Evolutionary conservation across 2,329 filamentous ascomycete species (phyloP), one percentile per base, ranked within the genome.

Genomic region (Periconia sp.): DNA sequence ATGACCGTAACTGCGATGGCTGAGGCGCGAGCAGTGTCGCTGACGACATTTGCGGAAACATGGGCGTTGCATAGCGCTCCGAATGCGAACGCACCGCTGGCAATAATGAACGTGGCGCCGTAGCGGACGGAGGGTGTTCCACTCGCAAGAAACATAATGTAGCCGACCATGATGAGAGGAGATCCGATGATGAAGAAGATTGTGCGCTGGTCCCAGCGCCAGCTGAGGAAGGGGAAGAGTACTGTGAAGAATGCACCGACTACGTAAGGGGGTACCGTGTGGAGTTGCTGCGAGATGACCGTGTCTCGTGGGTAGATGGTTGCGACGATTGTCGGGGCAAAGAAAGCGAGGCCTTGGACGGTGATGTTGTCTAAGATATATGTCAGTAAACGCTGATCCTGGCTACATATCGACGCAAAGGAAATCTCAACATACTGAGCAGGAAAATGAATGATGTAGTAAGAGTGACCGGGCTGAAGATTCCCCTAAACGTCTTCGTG

Each of bases 291-390:
- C 1, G 79, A 81, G 14, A 90, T 76, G 1, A 84, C 80, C 14
- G 76, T 77, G 50, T 76, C 75, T 1, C 79, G 64, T 0, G 85
- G 84, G 62, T 90, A 90, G 60, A 91, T 89, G 6, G 82, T 88
- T 42, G 74, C 73, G 41, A 91, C 85, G 56, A 91, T 90, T 0
- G 87, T 90, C 0, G 88, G 88, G 0, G 81, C 75, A 70, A 90
- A 90, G 77, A 89, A 89, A 1, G 84, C 84, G 3, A 90, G 76
- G 3, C 87, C 86, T 65, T 89, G 85, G 2, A 90, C 86, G 0
- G 87, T 90, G 65, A 90, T 82, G 72, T 88, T 88, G 77, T 86
- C 79, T 51, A 19, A n/a, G 3, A 6, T 37, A 18, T 11, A 2
- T n/a, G 41, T 50, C 41, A 50, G 48, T 50, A n/a, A 27, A 11